Evolutionary conservation across 1,284 basidiomycete genomes (phyloP).

Genomic region (Boletus calvinii): DNA sequence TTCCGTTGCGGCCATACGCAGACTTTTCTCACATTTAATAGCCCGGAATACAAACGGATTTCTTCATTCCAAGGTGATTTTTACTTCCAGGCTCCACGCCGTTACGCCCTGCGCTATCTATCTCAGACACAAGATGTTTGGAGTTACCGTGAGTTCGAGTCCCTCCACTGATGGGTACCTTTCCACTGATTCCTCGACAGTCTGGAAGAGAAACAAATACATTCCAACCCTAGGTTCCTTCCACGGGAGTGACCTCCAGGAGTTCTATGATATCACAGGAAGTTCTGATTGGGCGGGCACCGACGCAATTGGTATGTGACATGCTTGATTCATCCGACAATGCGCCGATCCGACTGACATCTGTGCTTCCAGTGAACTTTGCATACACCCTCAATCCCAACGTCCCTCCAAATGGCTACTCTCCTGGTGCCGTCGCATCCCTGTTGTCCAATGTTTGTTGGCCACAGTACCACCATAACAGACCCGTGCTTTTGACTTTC

Average conservation of each 20-base stretch:
- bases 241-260: background rate
- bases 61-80: background rate
- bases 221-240: background rate
- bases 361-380: conserved; percentile 18
- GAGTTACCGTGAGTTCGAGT: background rate
- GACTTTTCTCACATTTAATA: background rate
- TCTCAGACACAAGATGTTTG: background rate
- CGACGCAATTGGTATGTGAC: conserved; percentile 18
- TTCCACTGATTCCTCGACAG: background rate
- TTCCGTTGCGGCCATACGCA: background rate
- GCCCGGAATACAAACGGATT: background rate
- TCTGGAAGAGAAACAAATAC: background rate
- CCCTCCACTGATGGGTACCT: too few relatives aligned
- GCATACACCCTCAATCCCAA: conserved; percentile 20
- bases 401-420: conserved; percentile 3
- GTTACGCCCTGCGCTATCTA: background rate
- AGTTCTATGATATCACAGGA: background rate
- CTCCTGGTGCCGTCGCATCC: conserved; percentile 3
- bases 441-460: conserved; percentile 7
- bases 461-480: background rate
- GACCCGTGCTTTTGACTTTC: background rate
- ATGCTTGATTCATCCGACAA: background rate
- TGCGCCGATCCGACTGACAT: background rate
- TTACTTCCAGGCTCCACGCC: background rate
- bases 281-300: conserved; percentile 5